These are phyloP conservation scores for Xylona heveae DNA, from an alignment of 495 filamentous ascomycete species.

Conservation along the genomic window DNA sequence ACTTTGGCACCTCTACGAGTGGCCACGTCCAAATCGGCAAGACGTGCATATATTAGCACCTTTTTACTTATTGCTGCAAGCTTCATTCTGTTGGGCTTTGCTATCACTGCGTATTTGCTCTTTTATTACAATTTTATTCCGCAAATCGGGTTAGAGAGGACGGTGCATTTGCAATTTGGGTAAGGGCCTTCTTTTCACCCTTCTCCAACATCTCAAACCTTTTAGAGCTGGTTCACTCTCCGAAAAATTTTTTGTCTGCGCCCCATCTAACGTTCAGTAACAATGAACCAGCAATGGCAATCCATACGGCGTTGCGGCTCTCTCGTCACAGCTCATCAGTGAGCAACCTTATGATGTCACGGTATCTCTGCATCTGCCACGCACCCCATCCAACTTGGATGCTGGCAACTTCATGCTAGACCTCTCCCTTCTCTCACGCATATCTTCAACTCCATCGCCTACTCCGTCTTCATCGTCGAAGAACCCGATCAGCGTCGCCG, in stretches of 20 bases:
- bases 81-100: slow-evolving; percentile 34
- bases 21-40: slow-evolving; percentile 41
- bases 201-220: background rate
- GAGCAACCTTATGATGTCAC: slow-evolving; percentile 41
- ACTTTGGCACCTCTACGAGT: slow-evolving; percentile 24
- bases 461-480: slow-evolving; percentile 5
- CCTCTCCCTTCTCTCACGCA: slow-evolving; percentile 34
- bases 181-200: slow-evolving; percentile 15
- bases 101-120: slow-evolving; percentile 43
- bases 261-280: too few species aligned
- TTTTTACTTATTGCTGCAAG: slow-evolving; percentile 37
- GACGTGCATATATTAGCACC: slow-evolving; percentile 51
- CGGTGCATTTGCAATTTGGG: slow-evolving; percentile 69
- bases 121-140: slow-evolving; percentile 79
- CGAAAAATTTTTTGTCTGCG: too few species aligned
- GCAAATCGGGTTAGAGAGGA: slow-evolving; percentile 33
- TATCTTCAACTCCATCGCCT: slow-evolving; percentile 11
- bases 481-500: too few species aligned
- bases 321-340: slow-evolving; percentile 22
- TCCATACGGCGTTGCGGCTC: slow-evolving; percentile 28
- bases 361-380: slow-evolving; percentile 35
- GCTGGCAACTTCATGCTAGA: slow-evolving; percentile 88
- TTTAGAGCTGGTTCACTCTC: background rate
- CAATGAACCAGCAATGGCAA: slow-evolving; percentile 22
- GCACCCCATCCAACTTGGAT: slow-evolving; percentile 32